Evolutionary conservation across 2,329 filamentous ascomycete genomes (phyloP), one percentile per base, ranked within the genome.

Genomic region (Verticillium isaacii): DNA sequence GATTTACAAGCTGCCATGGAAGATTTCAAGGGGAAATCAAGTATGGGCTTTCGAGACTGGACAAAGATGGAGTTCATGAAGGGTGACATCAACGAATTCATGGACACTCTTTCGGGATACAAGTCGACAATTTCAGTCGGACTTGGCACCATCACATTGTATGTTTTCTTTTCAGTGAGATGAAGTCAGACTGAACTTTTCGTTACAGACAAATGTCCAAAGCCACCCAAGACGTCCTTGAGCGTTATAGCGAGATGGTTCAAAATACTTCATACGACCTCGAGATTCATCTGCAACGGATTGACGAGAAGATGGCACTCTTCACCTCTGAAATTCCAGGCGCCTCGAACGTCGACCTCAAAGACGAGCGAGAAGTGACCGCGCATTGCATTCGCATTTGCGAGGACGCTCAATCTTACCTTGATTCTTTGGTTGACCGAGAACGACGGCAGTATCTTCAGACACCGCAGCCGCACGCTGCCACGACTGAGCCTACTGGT

Each of bases 191-290:
- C 61, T 64, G 56, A 58, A 29, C 19, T 7, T 39, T 25, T 32
- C 32, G 17, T 57, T 62, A 61, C 55, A 76, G 73, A 67, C 69
- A 71, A 62, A 67, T 66, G 23, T 69, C 72, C 37, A 75, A 70
- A 64, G 60, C 73, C 55, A 70, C 70, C 50, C 64, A 70, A 3
- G 25, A 70, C 61, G 72, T 73, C 39, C 66, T 77, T 57, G 66
- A 73, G n/a, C n/a, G n/a, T n/a, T n/a, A n/a, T n/a, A n/a, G 71
- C 62, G 73, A 78, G 65, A 74, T 76, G 70, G 70, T 77, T 32
- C 61, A 74, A 61, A 72, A 76, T 61, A 77, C 72, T 8, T 61
- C 55, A 34, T 75, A 76, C 61, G 68, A 68, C 62, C 72, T 78
- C 19, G 68, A 74, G 34, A 55, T 75, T 9, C 70, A 71, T 57